These are phyloP conservation scores for Lactarius indigo DNA, from an alignment of 768 basidiomycete species.

Conservation along the genomic window DNA sequence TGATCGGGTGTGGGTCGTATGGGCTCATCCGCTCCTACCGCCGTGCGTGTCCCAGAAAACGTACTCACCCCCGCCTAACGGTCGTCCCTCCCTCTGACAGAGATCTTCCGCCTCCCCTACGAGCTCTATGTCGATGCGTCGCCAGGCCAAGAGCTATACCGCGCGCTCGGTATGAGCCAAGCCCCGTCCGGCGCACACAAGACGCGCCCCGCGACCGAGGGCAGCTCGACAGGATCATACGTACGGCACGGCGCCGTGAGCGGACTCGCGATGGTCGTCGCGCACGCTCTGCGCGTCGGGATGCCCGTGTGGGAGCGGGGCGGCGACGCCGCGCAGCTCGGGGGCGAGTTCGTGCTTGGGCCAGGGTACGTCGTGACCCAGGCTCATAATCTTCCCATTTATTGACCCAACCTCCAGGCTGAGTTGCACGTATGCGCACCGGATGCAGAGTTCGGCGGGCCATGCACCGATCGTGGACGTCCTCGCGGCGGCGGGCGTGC, in stretches of 20 bases:
- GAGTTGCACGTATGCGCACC: slow-evolving; percentile 70
- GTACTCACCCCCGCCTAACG: neutral
- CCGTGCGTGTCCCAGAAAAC: slow-evolving; percentile 37
- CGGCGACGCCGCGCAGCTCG: slow-evolving; percentile 74
- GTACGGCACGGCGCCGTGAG: slow-evolving; percentile 60
- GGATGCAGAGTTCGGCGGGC: slow-evolving; percentile 73
- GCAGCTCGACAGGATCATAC: slow-evolving; percentile 44
- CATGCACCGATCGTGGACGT: slow-evolving; percentile 74
- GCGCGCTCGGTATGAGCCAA: slow-evolving; percentile 71
- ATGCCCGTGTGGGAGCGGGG: slow-evolving; percentile 83
- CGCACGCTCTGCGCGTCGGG: slow-evolving; percentile 63
- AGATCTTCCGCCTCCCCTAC: slow-evolving; percentile 71
- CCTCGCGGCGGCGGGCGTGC: slow-evolving; percentile 57
- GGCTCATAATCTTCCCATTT: neutral
- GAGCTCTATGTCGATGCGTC: slow-evolving; percentile 78
- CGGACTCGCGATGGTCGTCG: slow-evolving; percentile 71
- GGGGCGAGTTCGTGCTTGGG: slow-evolving; percentile 83
- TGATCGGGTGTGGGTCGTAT: slow-evolving; percentile 77
- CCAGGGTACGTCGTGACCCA: slow-evolving; percentile 44
- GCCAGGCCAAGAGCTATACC: slow-evolving; percentile 52
- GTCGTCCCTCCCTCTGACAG: slow-evolving; percentile 28
- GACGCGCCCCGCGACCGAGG: slow-evolving; percentile 30
- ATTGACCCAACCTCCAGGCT: slow-evolving; percentile 39
- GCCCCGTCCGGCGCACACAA: slow-evolving; percentile 38
- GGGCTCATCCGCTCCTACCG: slow-evolving; percentile 74